Conservation (phyloP, 495 filamentous ascomycete species). For the Xylaria cubensis region DNA sequence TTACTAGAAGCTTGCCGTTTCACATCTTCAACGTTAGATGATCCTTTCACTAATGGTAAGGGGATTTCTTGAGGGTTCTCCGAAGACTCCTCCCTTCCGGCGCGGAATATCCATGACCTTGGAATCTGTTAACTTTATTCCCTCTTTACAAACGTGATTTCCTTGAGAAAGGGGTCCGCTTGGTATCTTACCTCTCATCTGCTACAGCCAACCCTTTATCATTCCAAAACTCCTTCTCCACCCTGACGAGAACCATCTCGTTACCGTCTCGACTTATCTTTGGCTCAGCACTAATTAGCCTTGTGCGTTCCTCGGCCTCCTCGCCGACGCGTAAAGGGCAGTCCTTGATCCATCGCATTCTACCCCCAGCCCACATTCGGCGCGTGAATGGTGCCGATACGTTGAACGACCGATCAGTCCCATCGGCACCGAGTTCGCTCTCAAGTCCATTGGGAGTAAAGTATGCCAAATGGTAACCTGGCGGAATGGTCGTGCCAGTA, state of each 20-base stretch:
- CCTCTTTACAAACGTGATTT: not conserved
- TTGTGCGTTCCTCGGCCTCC: not conserved
- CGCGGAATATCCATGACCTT: not conserved
- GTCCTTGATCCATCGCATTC: not conserved
- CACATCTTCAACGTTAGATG: not conserved
- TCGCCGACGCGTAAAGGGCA: not conserved
- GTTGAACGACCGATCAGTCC: not conserved
- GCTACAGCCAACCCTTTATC: not conserved
- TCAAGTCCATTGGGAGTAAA: not conserved
- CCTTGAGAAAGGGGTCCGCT: not conserved
- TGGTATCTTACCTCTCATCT: not conserved
- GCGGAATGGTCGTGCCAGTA: not conserved
- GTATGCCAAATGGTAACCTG: constrained; percentile 6
- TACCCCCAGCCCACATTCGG: constrained; percentile 1
- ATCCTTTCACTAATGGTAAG: not conserved
- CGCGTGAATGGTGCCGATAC: not conserved
- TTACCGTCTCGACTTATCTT: not conserved
- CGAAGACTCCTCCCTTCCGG: not conserved
- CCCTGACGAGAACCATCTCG: not conserved
- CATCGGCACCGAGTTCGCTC: not conserved
- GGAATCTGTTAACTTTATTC: not conserved
- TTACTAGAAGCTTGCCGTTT: not conserved
- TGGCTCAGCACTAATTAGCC: not conserved
- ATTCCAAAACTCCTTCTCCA: not conserved
- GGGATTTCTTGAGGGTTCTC: not conserved